Base-by-base conservation (phyloP, 805 yeast genomes). In the Saturnispora sekii region DNA sequence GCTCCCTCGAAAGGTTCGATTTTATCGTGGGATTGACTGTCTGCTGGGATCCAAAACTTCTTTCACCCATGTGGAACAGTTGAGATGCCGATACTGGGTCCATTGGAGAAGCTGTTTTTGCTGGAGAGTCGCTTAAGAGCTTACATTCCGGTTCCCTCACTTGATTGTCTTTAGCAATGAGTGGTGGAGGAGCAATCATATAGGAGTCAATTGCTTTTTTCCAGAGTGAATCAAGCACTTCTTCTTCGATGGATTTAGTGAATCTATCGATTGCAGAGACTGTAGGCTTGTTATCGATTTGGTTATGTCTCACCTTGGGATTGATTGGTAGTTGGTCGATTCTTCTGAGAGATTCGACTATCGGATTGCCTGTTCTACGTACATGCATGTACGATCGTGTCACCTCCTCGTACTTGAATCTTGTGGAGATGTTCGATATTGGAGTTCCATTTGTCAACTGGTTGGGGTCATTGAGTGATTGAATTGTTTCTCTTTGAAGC, bases 401-500 rank as follows among this genome's bases (percentile, higher is more conserved):
- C 30, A 84, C 71, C 49, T 85, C 70, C 59, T 86, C 95, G 56
- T 78, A 83, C 56, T 84, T 93, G n/a, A 86, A 73, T 51, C 85
- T 71, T 6, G 78, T 72, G 36, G 73, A 73, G 56, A 65, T 64
- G 32, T 68, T 53, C 14, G 55, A 51, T 16, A 61, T 41, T 9
- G 49, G 44, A 26, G 48, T 53, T 26, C 53, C 55, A 28, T 52
- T 58, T 50, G 53, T 62, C 2, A 32, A 36, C 10, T 41, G 49
- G 18, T 41, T 48, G 43, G 79, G 61, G 57, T 81, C 89, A 64
- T 81, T 65, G 35, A 82, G 65, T 2, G 85, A 77, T 53, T 76
- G 81, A 29, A 60, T 47, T 43, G 57, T 60, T 52, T 84, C 90
- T 51, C 90, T 68, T 59, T 84, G 95, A 31, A 86, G 65, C 95